Conservation (phyloP, 2,329 filamentous ascomycete genomes). For the Tolypocladium nubicola region DNA sequence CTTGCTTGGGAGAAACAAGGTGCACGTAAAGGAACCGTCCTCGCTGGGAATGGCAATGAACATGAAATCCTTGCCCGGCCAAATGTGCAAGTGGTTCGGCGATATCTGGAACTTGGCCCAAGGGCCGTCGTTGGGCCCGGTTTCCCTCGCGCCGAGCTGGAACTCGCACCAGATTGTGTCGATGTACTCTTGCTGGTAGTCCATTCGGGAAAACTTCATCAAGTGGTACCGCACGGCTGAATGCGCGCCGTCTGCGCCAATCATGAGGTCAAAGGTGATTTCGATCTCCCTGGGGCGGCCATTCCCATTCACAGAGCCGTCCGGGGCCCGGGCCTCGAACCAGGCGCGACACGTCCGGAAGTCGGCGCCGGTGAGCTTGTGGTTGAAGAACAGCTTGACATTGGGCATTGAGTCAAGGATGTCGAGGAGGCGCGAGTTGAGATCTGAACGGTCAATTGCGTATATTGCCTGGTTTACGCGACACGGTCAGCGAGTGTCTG, state of each 20-base stretch:
- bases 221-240: constrained; percentile 84
- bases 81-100: constrained; percentile 92
- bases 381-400: constrained; percentile 83
- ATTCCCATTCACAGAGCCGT: constrained; percentile 21
- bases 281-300: constrained; percentile 61
- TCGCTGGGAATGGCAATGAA: constrained; percentile 88
- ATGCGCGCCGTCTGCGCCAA: constrained; percentile 92
- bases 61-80: constrained; percentile 91
- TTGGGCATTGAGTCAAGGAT: constrained; percentile 76
- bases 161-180: constrained; percentile 98
- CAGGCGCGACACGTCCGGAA: constrained; percentile 72
- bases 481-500: background rate
- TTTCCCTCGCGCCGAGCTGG: constrained; percentile 50
- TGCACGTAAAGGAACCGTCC: constrained; percentile 91
- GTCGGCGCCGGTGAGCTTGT: constrained; percentile 86
- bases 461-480: constrained; percentile 54
- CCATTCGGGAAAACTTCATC: constrained; percentile 89
- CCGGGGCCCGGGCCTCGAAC: constrained; percentile 55
- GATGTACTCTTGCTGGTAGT: constrained; percentile 90
- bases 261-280: constrained; percentile 80
- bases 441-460: constrained; percentile 71
- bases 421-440: constrained; percentile 79
- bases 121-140: constrained; percentile 14
- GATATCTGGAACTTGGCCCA: constrained; percentile 62
- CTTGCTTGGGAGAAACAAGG: constrained; percentile 70